Conservation (phyloP, 164 flowering plant genomes). For the Umbilicus rupestris region DNA sequence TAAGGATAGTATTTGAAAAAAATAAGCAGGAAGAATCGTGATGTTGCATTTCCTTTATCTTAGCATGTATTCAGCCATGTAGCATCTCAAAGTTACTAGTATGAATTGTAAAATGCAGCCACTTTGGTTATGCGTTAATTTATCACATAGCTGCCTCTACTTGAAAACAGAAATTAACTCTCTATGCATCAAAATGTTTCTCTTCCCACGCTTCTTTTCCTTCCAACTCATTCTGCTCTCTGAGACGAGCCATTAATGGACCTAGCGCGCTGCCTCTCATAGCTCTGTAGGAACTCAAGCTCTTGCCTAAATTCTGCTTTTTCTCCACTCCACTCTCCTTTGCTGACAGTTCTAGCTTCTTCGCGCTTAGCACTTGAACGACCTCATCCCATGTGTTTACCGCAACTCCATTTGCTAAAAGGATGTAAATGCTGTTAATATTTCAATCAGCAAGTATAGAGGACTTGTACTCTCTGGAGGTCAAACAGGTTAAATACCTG, state of each 20-base stretch:
- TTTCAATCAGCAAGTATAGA: background rate
- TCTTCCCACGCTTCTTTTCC: background rate
- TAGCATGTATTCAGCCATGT: no score
- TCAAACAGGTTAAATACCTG: conserved; percentile 24
- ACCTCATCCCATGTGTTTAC: conserved; percentile 63
- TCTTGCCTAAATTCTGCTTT: conserved; percentile 28
- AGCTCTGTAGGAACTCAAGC: conserved; percentile 51
- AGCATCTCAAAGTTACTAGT: no score
- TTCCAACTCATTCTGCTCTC: conserved; percentile 43
- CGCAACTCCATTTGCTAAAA: conserved; percentile 38
- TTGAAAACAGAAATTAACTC: background rate
- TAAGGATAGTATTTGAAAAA: no score
- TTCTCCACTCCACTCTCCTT: conserved; percentile 28
- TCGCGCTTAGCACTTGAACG: conserved; percentile 39
- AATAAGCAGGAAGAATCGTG: no score
- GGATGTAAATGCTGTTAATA: background rate
- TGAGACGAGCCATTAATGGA: conserved; percentile 60
- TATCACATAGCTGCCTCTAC: background rate
- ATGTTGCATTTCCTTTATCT: no score
- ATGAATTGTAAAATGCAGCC: no score
- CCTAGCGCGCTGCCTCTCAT: conserved; percentile 74
- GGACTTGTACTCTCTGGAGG: background rate
- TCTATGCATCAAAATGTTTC: background rate
- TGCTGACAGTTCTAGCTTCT: conserved; percentile 46
- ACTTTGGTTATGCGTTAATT: no score